Base-by-base conservation (phyloP, 805 yeast species). In the Barnettozyma sp. region DNA sequence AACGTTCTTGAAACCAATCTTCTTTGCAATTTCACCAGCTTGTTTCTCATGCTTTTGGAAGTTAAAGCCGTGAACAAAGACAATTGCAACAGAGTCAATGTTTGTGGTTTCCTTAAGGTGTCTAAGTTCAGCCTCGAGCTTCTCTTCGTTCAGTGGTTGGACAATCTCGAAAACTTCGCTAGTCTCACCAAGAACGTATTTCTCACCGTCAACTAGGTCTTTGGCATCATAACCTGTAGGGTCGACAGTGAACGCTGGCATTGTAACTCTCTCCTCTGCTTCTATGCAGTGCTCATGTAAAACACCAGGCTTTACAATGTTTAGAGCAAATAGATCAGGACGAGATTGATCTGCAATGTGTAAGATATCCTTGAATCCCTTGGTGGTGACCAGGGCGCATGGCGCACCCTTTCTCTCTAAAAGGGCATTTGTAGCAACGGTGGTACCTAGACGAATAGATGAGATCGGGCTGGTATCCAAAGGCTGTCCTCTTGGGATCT, bases 231-330 rank as follows among this genome's bases (percentile, higher is more conserved):
- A 45, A 7, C 55, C 55, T 28, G 59, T 63, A 6, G 83, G 84
- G 48, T 81, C 81, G 54, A 78, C 88, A 10, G 73, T 66, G 47
- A 68, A 82, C 34, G 72, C 78, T 39, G 73, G 88, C 33, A 82
- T 63, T 1, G 94, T 68, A 24, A 71, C 71, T 42, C 77, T 55
- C 45, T 70, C 77, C 39, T 68, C 72, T 27, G 68, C 58, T 45
- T 71, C 76, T 19, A 71, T 52, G 5, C 68, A 73, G 17, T 49
- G 40, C 15, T 58, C 56, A 35, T 69, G 70, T 34, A 71, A 55
- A 15, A 65, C 71, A 7, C 63, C 69, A 29, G 71, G 67, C 40
- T 69, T 70, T 20, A 58, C 59, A 25, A 71, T 70, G 16, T 69
- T 65, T 45, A 71, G 54, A 41, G 70, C 74, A 43, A 71, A 71